These are phyloP conservation scores for Fallopia convolvulus DNA, from an alignment of 148 eudicot genomes.

Conservation along the genomic window DNA sequence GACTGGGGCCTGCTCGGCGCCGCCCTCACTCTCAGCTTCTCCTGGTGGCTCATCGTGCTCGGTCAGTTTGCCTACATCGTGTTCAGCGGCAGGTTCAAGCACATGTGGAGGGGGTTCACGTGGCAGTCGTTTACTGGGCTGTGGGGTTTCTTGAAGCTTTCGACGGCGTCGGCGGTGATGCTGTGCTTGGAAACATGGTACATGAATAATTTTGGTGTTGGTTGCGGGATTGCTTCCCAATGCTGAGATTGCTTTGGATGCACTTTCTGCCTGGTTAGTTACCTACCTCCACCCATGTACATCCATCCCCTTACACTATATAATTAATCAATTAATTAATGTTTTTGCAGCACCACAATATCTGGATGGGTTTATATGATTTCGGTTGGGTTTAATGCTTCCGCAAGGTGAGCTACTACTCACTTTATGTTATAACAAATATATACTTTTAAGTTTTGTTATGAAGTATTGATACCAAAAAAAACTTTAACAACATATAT, in stretches of 20 bases:
- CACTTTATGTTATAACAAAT: too few relatives aligned
- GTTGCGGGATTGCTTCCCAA: constrained; percentile 38
- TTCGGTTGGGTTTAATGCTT: constrained; percentile 48
- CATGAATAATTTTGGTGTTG: constrained; percentile 31
- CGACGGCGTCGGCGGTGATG: constrained; percentile 49
- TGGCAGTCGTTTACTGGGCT: constrained; percentile 35
- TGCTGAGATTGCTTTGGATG: constrained; percentile 40
- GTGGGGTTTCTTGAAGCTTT: constrained; percentile 29
- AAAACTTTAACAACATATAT: too few relatives aligned
- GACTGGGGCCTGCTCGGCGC: constrained; percentile 30
- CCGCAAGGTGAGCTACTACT: constrained; percentile 31
- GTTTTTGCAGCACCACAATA: constrained; percentile 32
- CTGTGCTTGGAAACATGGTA: constrained; percentile 54
- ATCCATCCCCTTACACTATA: too few relatives aligned
- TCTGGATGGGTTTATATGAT: constrained; percentile 50
- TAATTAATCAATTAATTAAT: too few relatives aligned
- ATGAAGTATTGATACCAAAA: too few relatives aligned
- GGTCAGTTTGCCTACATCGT: constrained; percentile 28
- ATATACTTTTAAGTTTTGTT: too few relatives aligned
- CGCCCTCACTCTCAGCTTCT: constrained; percentile 33
- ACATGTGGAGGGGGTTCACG: constrained; percentile 44
- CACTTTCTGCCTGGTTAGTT: constrained; percentile 41
- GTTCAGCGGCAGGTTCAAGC: constrained; percentile 13
- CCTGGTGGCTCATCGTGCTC: constrained; percentile 34
- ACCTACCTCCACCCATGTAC: too few relatives aligned